Percentiles rank a stretch among this genome's conserved stretches.
Conservation (phyloP, 2,329 filamentous ascomycete species). For the Penicillium italicum region DNA sequence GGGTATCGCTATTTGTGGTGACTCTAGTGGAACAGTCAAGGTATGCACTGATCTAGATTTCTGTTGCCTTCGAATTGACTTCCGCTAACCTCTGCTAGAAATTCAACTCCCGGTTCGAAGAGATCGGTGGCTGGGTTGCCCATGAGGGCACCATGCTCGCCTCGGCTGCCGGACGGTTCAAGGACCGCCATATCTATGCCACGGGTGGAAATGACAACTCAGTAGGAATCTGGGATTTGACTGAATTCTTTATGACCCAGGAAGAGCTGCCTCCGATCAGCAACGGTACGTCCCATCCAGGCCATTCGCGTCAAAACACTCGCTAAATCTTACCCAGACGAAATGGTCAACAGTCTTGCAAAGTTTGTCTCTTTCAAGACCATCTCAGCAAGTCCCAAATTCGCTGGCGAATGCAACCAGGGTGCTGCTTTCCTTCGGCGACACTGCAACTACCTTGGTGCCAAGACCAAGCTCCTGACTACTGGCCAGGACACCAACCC, state of each 20-base stretch:
- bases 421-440: conserved; percentile 87
- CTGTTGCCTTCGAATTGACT: neutral
- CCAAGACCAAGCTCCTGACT: conserved; percentile 83
- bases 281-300: conserved; percentile 47
- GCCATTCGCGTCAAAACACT: neutral
- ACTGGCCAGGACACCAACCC: conserved; percentile 78
- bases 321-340: conserved; percentile 43
- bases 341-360: conserved; percentile 65
- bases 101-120: conserved; percentile 79
- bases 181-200: conserved; percentile 76
- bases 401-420: conserved; percentile 85
- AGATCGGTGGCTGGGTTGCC: conserved; percentile 72
- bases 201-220: conserved; percentile 91
- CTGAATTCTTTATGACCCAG: conserved; percentile 50
- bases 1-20: conserved; percentile 80
- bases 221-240: conserved; percentile 82
- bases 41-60: conserved; percentile 49
- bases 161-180: conserved; percentile 69
- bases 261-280: conserved; percentile 50
- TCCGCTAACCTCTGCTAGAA: conserved; percentile 44
- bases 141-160: conserved; percentile 85
- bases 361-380: conserved; percentile 92
- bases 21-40: conserved; percentile 81
- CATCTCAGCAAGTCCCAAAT: conserved; percentile 79
- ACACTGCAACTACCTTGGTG: conserved; percentile 88